phyloP scores from a whole-genome alignment of 2,329 filamentous ascomycete species.

The Lasiodiplodia sp. region DNA sequence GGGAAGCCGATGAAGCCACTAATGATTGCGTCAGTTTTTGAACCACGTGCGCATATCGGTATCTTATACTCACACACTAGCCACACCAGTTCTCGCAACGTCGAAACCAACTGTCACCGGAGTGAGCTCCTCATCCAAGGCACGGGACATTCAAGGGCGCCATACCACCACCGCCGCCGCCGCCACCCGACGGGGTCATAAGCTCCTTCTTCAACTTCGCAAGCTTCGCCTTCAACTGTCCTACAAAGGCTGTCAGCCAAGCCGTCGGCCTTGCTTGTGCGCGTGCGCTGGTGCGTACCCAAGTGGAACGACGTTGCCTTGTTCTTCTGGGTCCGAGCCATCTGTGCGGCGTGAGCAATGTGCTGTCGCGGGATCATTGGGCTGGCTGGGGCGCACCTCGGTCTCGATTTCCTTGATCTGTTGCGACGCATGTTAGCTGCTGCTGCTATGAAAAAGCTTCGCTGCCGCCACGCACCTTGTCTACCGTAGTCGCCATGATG shows the following conservation, averaged over 20 bases:
- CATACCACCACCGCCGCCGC: conserved; percentile 79
- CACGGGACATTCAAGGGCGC: neutral
- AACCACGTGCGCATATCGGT: neutral
- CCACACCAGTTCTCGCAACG: conserved; percentile 95
- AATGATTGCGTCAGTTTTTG: conserved; percentile 30
- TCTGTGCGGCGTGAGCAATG: conserved; percentile 58
- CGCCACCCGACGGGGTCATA: conserved; percentile 78
- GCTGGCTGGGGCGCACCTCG: conserved; percentile 68
- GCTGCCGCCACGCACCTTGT: conserved; percentile 72
- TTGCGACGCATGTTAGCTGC: conserved; percentile 42
- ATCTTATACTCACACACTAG: conserved; percentile 70
- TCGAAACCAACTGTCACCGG: conserved; percentile 77
- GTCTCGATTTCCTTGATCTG: conserved; percentile 97
- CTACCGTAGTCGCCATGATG: conserved; percentile 95
- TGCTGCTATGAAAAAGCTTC: conserved; percentile 39
- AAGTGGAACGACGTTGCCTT: conserved; percentile 94
- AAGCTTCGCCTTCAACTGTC: conserved; percentile 95
- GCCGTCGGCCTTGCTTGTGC: conserved; percentile 19
- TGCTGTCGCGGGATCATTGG: conserved; percentile 12
- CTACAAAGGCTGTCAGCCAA: conserved; percentile 47
- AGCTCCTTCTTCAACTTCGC: conserved; percentile 97
- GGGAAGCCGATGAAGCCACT: conserved; percentile 95
- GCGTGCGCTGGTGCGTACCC: conserved; percentile 55
- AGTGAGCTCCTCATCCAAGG: conserved; percentile 31
- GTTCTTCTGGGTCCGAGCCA: conserved; percentile 97